A percentile compares a stretch with the other conserved stretches of the same genome.
Evolutionary conservation across 371 early-diverging fungal genomes (phyloP).

Genomic region (Mucor irregularis): DNA sequence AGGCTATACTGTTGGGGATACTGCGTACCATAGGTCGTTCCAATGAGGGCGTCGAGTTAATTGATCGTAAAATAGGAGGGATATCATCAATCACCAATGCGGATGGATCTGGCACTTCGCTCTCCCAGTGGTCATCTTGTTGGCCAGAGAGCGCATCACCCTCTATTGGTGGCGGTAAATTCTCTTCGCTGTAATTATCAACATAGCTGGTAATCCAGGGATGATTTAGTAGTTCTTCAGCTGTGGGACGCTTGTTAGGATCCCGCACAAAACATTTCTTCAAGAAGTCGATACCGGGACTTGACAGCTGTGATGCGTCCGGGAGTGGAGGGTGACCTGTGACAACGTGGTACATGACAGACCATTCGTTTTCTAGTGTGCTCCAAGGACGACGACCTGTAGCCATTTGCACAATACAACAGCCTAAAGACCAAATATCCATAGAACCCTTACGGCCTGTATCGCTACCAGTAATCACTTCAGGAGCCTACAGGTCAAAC

Average conservation of each 20-base stretch:
- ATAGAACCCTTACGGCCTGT: constrained; percentile 77
- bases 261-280: constrained; percentile 78
- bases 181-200: constrained; percentile 30
- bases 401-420: constrained; percentile 94
- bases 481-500: constrained; percentile 69
- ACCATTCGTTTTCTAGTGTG: constrained; percentile 92
- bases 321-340: constrained; percentile 77
- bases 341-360: constrained; percentile 85
- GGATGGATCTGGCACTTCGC: neutral
- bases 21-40: constrained; percentile 40
- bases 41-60: constrained; percentile 26
- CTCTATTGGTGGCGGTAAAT: neutral
- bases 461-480: constrained; percentile 86
- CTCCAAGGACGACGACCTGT: constrained; percentile 94
- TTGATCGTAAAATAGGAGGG: constrained; percentile 21
- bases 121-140: neutral
- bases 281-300: constrained; percentile 74
- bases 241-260: constrained; percentile 75
- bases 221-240: constrained; percentile 72
- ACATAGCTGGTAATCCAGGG: constrained; percentile 66
- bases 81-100: constrained; percentile 6
- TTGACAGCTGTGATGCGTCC: constrained; percentile 61
- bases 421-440: constrained; percentile 96
- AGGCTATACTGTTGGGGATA: constrained; percentile 36
- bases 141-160: neutral